Conservation (phyloP, 208 protist species). For the Trichomonas gallinae region DNA sequence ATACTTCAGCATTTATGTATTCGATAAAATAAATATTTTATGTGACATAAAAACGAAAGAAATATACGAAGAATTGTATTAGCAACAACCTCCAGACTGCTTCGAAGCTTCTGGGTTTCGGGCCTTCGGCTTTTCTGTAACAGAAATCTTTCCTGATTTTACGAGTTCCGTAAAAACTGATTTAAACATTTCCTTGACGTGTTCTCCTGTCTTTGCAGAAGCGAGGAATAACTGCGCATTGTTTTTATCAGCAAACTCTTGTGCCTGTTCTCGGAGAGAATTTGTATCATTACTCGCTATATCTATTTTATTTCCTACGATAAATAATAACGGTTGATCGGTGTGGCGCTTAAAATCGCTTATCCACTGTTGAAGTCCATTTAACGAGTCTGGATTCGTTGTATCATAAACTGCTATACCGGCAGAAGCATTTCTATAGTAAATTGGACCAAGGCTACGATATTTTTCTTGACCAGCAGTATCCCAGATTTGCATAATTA, state of each 20-base stretch:
- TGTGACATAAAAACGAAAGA: not conserved
- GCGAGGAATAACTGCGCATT: not conserved
- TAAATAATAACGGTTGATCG: not conserved
- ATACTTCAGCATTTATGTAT: too few relatives aligned
- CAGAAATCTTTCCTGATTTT: not conserved
- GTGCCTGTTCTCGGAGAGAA: not conserved
- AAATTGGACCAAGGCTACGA: not conserved
- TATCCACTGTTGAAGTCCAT: not conserved
- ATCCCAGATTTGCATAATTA: slow-evolving; percentile 19
- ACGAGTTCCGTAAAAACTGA: not conserved
- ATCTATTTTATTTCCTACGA: slow-evolving; percentile 21
- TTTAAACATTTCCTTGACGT: slow-evolving; percentile 15
- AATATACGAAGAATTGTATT: not conserved
- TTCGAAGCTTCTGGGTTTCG: not conserved
- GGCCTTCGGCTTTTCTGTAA: not conserved
- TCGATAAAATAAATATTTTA: not conserved
- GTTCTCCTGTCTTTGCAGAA: slow-evolving; percentile 1
- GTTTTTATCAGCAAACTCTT: not conserved
- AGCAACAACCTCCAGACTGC: not conserved
- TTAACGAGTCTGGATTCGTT: not conserved
- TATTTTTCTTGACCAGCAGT: slow-evolving; percentile 23
- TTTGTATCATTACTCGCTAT: not conserved
- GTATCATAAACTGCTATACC: not conserved
- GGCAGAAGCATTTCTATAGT: slow-evolving; percentile 6
- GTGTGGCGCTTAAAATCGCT: not conserved